These are phyloP conservation scores for Candida saitoana DNA, from an alignment of 805 yeast species.

Conservation along the genomic window DNA sequence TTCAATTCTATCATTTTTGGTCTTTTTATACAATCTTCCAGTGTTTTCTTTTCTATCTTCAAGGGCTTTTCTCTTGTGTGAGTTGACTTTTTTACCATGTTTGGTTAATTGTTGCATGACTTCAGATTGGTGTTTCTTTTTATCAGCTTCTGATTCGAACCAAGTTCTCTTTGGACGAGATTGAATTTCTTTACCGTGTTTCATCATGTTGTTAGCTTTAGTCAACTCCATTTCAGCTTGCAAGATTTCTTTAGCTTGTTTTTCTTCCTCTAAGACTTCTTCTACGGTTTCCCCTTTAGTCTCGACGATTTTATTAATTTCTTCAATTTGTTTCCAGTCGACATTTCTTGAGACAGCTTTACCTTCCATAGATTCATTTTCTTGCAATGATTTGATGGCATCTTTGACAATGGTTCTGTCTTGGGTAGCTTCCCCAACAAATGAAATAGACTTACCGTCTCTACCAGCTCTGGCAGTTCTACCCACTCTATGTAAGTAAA, in stretches of 20 bases:
- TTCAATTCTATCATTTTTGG: conserved; percentile 61
- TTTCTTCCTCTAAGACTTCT: conserved; percentile 83
- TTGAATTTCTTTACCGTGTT: conserved; percentile 75
- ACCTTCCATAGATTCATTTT: conserved; percentile 32
- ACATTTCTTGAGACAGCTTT: conserved; percentile 85
- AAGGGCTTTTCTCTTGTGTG: conserved; percentile 67
- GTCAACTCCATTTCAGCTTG: conserved; percentile 87
- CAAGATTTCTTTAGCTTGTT: conserved; percentile 78
- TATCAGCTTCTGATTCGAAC: conserved; percentile 70
- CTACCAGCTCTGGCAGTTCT: conserved; percentile 99
- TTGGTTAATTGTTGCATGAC: conserved; percentile 40
- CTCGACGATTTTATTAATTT: conserved; percentile 56
- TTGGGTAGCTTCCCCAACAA: conserved; percentile 87
- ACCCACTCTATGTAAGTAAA: conserved; percentile 95
- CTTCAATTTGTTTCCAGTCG: conserved; percentile 84
- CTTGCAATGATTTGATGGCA: conserved; percentile 66
- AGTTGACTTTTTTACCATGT: conserved; percentile 53
- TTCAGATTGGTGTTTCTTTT: conserved; percentile 38
- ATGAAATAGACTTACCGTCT: conserved; percentile 86
- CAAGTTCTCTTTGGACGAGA: conserved; percentile 94
- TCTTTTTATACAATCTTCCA: conserved; percentile 69
- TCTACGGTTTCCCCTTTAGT: conserved; percentile 57
- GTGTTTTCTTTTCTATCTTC: conserved; percentile 53
- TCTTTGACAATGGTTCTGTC: conserved; percentile 90
- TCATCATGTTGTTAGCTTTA: conserved; percentile 80